These are phyloP conservation scores for Zea luxurians DNA, from an alignment of 176 grass and related monocot species.

Conservation along the genomic window DNA sequence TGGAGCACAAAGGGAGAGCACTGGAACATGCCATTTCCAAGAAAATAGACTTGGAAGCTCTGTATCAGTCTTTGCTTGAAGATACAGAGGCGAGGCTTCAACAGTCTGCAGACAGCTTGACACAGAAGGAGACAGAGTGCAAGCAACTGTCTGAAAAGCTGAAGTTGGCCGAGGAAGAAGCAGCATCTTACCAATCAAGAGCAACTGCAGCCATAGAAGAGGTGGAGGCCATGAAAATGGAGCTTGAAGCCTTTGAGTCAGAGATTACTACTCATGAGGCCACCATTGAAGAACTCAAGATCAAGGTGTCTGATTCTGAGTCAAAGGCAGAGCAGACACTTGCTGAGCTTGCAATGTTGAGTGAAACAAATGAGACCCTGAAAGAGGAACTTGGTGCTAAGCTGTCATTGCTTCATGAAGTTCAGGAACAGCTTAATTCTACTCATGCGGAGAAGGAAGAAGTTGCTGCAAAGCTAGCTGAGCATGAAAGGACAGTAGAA, in stretches of 20 bases:
- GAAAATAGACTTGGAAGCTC: conserved; percentile 66
- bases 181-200: conserved; percentile 53
- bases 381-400: conserved; percentile 73
- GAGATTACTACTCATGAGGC: conserved; percentile 63
- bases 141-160: conserved; percentile 56
- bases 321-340: conserved; percentile 52
- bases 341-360: conserved; percentile 49
- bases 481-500: conserved; percentile 47
- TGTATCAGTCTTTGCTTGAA: conserved; percentile 75
- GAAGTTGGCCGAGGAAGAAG: conserved; percentile 53
- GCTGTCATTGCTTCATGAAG: conserved; percentile 52
- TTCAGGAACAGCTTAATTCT: conserved; percentile 58
- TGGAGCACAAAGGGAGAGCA: conserved; percentile 68
- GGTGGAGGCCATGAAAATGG: conserved; percentile 63
- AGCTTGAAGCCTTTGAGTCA: conserved; percentile 70
- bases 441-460: conserved; percentile 56
- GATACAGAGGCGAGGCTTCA: conserved; percentile 75
- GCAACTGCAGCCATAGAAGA: conserved; percentile 57
- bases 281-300: conserved; percentile 61
- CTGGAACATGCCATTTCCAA: conserved; percentile 72
- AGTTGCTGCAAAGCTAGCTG: conserved; percentile 44
- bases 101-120: conserved; percentile 49
- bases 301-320: conserved; percentile 52
- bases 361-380: conserved; percentile 48
- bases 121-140: conserved; percentile 58